Percentiles rank a stretch among this genome's conserved stretches.
These are phyloP conservation scores for Globisporangium viniferum DNA, from an alignment of 352 stramenopile species.

Conservation along the genomic window DNA sequence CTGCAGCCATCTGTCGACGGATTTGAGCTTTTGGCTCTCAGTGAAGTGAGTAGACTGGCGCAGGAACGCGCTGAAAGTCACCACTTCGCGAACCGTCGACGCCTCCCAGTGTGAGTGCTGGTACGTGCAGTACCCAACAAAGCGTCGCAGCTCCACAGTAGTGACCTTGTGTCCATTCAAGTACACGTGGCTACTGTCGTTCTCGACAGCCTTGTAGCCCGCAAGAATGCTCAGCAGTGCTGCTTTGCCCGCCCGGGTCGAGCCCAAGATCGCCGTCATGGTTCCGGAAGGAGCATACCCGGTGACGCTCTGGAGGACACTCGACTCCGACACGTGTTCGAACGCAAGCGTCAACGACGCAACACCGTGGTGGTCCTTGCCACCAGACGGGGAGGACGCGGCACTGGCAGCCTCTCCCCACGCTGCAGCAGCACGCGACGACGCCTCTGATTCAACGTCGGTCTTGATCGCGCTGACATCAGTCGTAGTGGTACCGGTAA, in stretches of 20 bases:
- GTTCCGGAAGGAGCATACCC: conserved; percentile 34
- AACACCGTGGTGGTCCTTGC: not conserved
- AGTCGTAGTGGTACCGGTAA: not conserved
- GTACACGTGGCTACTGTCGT: conserved; percentile 40
- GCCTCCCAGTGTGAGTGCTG: conserved; percentile 41
- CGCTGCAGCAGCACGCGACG: conserved; percentile 6
- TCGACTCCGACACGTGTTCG: conserved; percentile 21
- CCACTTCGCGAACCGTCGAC: conserved; percentile 58
- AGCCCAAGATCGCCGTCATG: conserved; percentile 46
- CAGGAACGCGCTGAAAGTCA: conserved; percentile 74
- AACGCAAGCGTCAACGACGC: conserved; percentile 21
- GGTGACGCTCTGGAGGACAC: conserved; percentile 47
- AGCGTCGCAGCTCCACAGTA: conserved; percentile 19
- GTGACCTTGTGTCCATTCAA: conserved; percentile 29
- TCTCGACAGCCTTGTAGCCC: conserved; percentile 71
- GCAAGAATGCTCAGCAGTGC: conserved; percentile 49
- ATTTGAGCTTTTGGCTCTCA: conserved; percentile 3
- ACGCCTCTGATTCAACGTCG: not conserved
- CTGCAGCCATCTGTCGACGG: conserved; percentile 16
- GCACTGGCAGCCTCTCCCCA: conserved; percentile 11
- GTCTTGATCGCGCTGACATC: not conserved
- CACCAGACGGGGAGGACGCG: not conserved
- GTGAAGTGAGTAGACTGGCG: conserved; percentile 20
- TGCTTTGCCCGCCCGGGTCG: conserved; percentile 70
- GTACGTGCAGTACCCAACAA: conserved; percentile 39